These are phyloP conservation scores for Poa pratensis DNA, from an alignment of 176 grass and related monocot genomes.

Conservation along the genomic window DNA sequence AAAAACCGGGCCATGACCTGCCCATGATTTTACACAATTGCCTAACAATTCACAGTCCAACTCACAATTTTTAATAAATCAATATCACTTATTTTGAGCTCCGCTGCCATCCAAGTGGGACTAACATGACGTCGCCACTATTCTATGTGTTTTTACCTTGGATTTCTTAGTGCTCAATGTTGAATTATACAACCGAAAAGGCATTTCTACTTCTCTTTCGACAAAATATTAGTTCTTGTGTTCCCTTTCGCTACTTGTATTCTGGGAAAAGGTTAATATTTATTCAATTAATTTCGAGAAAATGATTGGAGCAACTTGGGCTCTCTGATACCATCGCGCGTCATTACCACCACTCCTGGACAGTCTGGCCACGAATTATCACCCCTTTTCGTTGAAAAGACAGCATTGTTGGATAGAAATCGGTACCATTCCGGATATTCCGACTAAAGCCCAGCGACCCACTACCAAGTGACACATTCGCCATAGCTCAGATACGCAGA, in stretches of 20 bases:
- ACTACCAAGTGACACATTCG: background rate
- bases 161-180: too few relatives aligned
- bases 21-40: too few relatives aligned
- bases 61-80: too few relatives aligned
- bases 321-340: background rate
- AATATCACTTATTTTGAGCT: too few relatives aligned
- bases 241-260: background rate
- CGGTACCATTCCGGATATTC: slow-evolving; percentile 37
- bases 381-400: slow-evolving; percentile 22
- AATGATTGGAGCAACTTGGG: slow-evolving; percentile 11
- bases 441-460: background rate
- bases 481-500: background rate
- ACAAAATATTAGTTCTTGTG: background rate
- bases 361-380: background rate
- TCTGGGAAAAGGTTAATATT: too few relatives aligned
- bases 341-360: background rate
- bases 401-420: slow-evolving; percentile 20
- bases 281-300: background rate
- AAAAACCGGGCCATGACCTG: too few relatives aligned
- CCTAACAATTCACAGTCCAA: too few relatives aligned
- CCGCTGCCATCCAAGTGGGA: too few relatives aligned
- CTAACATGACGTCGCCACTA: too few relatives aligned
- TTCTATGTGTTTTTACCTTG: too few relatives aligned
- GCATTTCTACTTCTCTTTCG: background rate
- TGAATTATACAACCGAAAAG: background rate